Evolutionary conservation across 495 filamentous ascomycete species (phyloP).

Genomic region (Annulohypoxylon moriforme): DNA sequence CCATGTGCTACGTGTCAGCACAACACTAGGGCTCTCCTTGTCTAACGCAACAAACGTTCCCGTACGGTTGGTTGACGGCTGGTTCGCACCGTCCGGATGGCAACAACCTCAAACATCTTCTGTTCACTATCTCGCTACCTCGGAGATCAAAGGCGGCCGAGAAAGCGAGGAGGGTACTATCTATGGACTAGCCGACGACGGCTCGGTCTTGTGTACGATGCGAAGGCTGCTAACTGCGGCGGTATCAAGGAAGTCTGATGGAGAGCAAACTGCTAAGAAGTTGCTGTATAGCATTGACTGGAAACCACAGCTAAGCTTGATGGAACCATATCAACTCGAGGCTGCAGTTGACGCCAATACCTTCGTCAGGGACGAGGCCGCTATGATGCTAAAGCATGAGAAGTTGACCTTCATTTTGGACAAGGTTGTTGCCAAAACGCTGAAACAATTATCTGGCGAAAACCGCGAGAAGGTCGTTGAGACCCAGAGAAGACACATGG

Average conservation of each 20-base stretch:
- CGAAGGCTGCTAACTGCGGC: conserved; percentile 28
- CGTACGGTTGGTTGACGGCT: conserved; percentile 40
- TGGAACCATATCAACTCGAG: conserved; percentile 37
- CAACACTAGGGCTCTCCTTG: conserved; percentile 33
- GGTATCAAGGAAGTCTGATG: conserved; percentile 29
- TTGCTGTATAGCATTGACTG: conserved; percentile 48
- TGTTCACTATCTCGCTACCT: conserved; percentile 31
- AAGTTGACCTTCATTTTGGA: conserved; percentile 34
- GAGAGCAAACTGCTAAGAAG: conserved; percentile 26
- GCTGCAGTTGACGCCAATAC: conserved; percentile 27
- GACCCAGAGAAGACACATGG: conserved; percentile 37
- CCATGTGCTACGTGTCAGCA: conserved; percentile 48
- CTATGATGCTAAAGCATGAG: conserved; percentile 25
- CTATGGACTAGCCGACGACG: conserved; percentile 46
- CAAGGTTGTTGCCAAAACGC: conserved; percentile 24
- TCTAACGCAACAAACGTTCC: conserved; percentile 45
- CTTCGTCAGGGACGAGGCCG: conserved; percentile 29
- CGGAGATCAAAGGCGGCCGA: conserved; percentile 2
- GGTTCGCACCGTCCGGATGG: conserved; percentile 47
- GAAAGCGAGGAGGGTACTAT: conserved; percentile 38
- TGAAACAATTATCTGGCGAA: conserved; percentile 27
- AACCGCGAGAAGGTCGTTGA: conserved; percentile 17
- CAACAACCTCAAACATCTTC: conserved; percentile 39
- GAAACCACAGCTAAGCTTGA: conserved; percentile 49
- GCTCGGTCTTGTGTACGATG: conserved; percentile 42